Conservation (phyloP, 345 rosid genomes). For the Eucalyptus camaldulensis region DNA sequence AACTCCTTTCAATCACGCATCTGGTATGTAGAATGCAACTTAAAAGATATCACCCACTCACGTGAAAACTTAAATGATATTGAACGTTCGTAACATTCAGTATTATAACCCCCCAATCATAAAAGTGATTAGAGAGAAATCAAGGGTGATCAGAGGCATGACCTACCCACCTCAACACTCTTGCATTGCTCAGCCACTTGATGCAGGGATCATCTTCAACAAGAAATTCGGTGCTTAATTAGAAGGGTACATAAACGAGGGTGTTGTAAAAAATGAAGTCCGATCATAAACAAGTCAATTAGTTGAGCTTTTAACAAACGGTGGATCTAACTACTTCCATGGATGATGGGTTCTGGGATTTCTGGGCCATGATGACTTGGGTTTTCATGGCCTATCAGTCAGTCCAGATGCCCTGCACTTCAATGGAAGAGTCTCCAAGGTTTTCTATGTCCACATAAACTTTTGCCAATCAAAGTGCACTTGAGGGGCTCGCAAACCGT, state of each 20-base stretch:
- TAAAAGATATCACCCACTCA: fast-evolving
- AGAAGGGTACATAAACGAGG: neutral
- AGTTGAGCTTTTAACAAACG: neutral
- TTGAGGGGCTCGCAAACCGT: neutral
- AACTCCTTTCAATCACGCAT: neutral
- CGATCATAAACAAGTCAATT: neutral
- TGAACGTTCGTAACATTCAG: neutral
- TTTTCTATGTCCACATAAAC: neutral
- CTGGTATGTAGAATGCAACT: neutral
- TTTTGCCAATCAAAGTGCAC: neutral
- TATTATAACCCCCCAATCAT: neutral
- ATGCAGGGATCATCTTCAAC: neutral
- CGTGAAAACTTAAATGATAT: neutral
- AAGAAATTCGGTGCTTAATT: neutral
- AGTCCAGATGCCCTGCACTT: neutral
- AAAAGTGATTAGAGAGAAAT: neutral
- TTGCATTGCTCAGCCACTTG: neutral
- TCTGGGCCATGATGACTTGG: neutral
- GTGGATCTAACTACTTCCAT: neutral
- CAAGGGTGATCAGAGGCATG: neutral
- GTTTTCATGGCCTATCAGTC: neutral
- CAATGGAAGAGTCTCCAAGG: neutral
- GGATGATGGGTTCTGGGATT: neutral
- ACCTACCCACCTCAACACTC: neutral
- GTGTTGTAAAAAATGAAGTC: neutral